phyloP scores from a whole-genome alignment of 371 early-diverging fungal genomes.

The Mucor mucedo region DNA sequence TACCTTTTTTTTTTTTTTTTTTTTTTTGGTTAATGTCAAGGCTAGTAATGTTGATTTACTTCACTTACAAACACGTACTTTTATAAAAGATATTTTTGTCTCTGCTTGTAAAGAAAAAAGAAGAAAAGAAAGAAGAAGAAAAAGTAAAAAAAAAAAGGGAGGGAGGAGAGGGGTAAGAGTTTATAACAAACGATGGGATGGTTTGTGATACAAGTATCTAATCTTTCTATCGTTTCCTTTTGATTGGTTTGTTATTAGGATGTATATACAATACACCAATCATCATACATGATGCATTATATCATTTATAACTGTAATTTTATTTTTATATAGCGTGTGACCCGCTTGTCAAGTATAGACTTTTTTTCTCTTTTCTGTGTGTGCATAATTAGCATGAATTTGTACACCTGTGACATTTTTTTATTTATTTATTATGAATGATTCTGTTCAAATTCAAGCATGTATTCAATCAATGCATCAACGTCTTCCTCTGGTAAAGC shows the following conservation, averaged over 20 bases:
- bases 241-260: conserved; percentile 7
- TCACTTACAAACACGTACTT: too few species aligned
- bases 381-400: neutral
- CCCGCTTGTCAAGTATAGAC: conserved; percentile 1
- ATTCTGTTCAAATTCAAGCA: conserved; percentile 76
- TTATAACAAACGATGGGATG: neutral
- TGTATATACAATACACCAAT: conserved; percentile 4
- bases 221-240: neutral
- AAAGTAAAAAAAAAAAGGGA: neutral
- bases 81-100: neutral
- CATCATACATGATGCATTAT: conserved; percentile 9
- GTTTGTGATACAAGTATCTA: conserved; percentile 1
- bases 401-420: neutral
- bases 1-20: neutral
- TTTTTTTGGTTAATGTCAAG: neutral
- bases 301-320: neutral
- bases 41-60: neutral
- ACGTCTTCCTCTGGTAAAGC: conserved; percentile 88
- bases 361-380: neutral
- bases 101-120: neutral
- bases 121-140: neutral
- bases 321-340: neutral
- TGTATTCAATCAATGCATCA: conserved; percentile 72
- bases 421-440: conserved; percentile 21
- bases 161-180: neutral